Evolutionary conservation across 1,284 basidiomycete species (phyloP), one percentile per base, ranked within the genome.

Genomic region (Singerocomus inundabilis): DNA sequence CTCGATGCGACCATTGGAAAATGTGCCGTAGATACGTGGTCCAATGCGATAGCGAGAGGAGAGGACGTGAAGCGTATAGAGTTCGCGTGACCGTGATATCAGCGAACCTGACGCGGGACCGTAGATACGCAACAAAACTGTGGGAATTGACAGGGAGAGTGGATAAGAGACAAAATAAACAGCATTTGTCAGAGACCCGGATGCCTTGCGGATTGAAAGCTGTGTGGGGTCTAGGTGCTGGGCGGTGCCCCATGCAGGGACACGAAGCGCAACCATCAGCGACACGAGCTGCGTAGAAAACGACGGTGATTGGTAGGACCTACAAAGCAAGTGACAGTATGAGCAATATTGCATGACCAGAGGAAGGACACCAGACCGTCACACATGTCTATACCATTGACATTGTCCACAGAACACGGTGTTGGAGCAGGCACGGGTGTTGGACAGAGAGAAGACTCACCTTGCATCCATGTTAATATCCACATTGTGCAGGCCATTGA

Each of bases 21-120:
- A 97, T 1, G 93, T 97, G 46, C 94, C 94, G 64, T 91, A 93
- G 28, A 98, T 83, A 57, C 82, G 80, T 28, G 94, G 93, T n/a
- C 93, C 94, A 49, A 98, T 88, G 57, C 80, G 80, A 70, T 94
- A 96, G 54, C 76, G 77, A 16, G 89, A 88, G 31, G 91, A 94
- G 42, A 98, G 84, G 39, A 89, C 75, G 70, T 97, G 91, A 34
- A 98, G 81, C 25, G 85, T 90, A 57, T 88, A 85, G 29, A 97
- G 80, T 67, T 97, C 94, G 54, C 80, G 81, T 13, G 84, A 78
- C 21, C 93, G 88, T 52, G 88, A 91, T 61, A 98, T 93, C 61
- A 98, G 81, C 21, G 81, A 77, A 38, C 83, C 84, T 13, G 93
- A 93, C 39, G 91, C 91, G 4, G 88, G 77, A 10, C 94, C 94